Percentiles rank a stretch among this genome's conserved stretches.
Evolutionary conservation across 2,329 filamentous ascomycete species (phyloP).

Genomic region (Emericellopsis cladophorae): DNA sequence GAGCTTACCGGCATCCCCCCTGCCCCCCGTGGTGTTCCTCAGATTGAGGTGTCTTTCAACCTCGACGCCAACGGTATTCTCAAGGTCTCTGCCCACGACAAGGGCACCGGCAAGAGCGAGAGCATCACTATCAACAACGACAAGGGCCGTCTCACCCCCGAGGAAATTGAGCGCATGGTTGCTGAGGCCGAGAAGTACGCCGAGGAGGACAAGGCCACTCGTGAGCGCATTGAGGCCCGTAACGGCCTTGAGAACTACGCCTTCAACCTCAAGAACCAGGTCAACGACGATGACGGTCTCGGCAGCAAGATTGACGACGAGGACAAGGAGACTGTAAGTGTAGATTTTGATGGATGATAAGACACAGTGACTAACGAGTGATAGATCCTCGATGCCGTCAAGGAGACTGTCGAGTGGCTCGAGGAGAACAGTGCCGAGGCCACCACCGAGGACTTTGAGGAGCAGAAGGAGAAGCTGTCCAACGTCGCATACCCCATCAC

Average conservation of each 20-base stretch:
- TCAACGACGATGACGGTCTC: conserved; percentile 90
- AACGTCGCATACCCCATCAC: conserved; percentile 97
- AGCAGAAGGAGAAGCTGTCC: conserved; percentile 99
- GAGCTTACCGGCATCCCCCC: conserved; percentile 93
- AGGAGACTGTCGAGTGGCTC: conserved; percentile 94
- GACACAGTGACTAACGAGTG: conserved; percentile 22
- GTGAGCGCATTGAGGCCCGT: conserved; percentile 90
- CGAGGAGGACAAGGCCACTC: conserved; percentile 97
- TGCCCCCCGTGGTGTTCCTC: conserved; percentile 88
- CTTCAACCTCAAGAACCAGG: conserved; percentile 98
- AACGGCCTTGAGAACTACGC: conserved; percentile 99
- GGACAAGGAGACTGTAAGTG: conserved; percentile 84
- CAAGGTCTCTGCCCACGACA: conserved; percentile 90
- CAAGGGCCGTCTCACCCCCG: conserved; percentile 90
- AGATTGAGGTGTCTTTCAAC: conserved; percentile 97
- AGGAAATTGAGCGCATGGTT: conserved; percentile 99
- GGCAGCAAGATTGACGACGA: conserved; percentile 98
- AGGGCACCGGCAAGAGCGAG: conserved; percentile 95
- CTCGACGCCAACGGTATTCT: conserved; percentile 98
- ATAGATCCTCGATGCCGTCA: conserved; percentile 81
- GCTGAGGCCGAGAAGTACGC: conserved; percentile 96
- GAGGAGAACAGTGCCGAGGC: conserved; percentile 86
- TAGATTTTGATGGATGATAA: background rate
- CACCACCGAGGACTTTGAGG: conserved; percentile 87
- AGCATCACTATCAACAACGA: conserved; percentile 99